Evolutionary conservation across 208 protist species (phyloP).

Genomic region (Wallacemonas sp.): DNA sequence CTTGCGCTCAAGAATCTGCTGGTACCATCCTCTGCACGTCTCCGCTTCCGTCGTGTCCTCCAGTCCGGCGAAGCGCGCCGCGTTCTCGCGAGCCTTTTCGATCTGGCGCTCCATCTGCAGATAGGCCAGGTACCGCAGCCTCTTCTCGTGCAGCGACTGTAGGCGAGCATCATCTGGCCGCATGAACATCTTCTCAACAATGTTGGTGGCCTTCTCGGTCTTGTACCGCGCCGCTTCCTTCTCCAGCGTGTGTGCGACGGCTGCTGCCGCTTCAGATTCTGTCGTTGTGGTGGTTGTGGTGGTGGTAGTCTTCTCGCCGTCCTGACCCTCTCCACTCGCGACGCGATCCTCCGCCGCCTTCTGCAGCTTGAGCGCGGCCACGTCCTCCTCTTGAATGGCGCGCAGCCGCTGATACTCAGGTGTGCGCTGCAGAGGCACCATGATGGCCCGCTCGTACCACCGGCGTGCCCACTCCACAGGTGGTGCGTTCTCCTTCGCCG

Average conservation of each 20-base stretch:
- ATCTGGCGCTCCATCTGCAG: slow-evolving; percentile 87
- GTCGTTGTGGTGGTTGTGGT: no score
- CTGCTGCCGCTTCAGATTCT: no score
- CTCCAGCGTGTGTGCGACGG: not conserved
- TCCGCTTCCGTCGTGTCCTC: slow-evolving; percentile 56
- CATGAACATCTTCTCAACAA: slow-evolving; percentile 87
- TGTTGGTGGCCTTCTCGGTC: slow-evolving; percentile 44
- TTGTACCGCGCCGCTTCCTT: slow-evolving; percentile 32
- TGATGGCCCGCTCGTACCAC: slow-evolving; percentile 84
- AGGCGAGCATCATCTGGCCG: slow-evolving; percentile 65
- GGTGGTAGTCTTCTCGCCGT: slow-evolving; percentile 2
- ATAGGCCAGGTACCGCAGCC: slow-evolving; percentile 82
- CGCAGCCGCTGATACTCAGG: slow-evolving; percentile 73
- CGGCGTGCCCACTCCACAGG: slow-evolving; percentile 83
- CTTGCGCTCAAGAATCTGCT: slow-evolving; percentile 45
- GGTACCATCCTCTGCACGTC: slow-evolving; percentile 53
- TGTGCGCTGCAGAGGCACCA: slow-evolving; percentile 69
- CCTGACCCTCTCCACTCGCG: not conserved
- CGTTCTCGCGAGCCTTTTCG: slow-evolving; percentile 67
- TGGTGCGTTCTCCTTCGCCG: slow-evolving; percentile 61
- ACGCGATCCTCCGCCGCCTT: slow-evolving; percentile 25
- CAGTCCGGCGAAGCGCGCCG: slow-evolving; percentile 60
- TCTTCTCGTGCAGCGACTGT: slow-evolving; percentile 67
- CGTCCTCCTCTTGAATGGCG: slow-evolving; percentile 51
- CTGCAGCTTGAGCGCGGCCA: slow-evolving; percentile 22